These are phyloP conservation scores for Xylariaceae sp. DNA, from an alignment of 2,329 filamentous ascomycete species.

Conservation along the genomic window DNA sequence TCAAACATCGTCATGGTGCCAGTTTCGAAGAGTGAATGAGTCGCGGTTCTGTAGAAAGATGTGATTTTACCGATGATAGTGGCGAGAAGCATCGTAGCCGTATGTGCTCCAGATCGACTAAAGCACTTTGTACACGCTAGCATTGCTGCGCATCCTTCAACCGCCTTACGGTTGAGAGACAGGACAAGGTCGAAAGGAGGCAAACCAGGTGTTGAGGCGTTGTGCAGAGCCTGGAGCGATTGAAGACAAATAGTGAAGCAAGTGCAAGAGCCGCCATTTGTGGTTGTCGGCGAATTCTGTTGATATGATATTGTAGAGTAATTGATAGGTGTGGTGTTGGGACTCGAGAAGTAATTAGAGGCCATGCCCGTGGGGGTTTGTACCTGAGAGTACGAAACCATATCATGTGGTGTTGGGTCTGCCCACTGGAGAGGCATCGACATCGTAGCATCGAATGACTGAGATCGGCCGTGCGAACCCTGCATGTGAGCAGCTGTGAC, in stretches of 20 bases:
- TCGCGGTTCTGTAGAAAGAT: conserved; percentile 53
- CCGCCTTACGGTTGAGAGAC: conserved; percentile 54
- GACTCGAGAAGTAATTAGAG: conserved; percentile 50
- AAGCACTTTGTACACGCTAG: conserved; percentile 54
- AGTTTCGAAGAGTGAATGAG: conserved; percentile 48
- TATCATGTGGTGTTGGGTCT: conserved; percentile 41
- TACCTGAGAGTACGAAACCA: conserved; percentile 45
- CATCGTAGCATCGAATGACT: conserved; percentile 48
- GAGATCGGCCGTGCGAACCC: conserved; percentile 42
- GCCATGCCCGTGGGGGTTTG: conserved; percentile 46
- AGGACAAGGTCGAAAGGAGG: conserved; percentile 55
- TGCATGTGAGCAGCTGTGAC: conserved; percentile 40
- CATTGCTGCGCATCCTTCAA: conserved; percentile 56
- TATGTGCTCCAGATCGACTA: conserved; percentile 51
- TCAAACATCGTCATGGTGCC: conserved; percentile 29
- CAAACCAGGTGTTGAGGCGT: conserved; percentile 47
- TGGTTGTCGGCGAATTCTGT: no score
- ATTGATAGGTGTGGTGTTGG: conserved; percentile 47
- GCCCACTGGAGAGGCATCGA: conserved; percentile 40
- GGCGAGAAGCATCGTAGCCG: conserved; percentile 56
- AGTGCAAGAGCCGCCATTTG: conserved; percentile 47
- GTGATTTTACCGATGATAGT: conserved; percentile 57
- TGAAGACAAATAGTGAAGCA: conserved; percentile 57
- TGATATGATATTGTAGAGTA: conserved; percentile 40
- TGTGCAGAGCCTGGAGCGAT: conserved; percentile 55